Base-by-base conservation (phyloP, 176 grass and related monocot genomes). In the Puya raimondii region DNA sequence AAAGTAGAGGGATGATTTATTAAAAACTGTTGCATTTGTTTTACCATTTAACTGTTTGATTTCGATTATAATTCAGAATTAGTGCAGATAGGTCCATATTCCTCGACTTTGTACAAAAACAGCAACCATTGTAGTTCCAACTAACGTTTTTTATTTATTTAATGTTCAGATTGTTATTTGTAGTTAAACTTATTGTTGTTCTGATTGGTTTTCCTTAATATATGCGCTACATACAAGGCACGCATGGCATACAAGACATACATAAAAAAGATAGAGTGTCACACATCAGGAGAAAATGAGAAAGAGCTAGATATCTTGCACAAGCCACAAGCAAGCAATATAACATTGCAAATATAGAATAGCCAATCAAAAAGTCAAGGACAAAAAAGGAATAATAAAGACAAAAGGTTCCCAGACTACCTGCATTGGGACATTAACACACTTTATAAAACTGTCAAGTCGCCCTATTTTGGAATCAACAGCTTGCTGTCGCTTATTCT, bases 401-500 rank as follows among this genome's bases (percentile, higher is more conserved):
- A 73, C 51, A 70, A 16, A 16, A 67, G 58, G 23, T 71, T 72
- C 20, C 47, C 29, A 56, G 1, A 10, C 72, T 63, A 84, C 91
- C 91, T 96, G 91, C 88, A 91, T 79, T 63, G 92, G 92, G 47
- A 83, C 72, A 78, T 91, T 84, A 63, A 87, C 84, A 68, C 67
- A 17, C 42, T 90, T 80, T 16, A 97, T 82, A 70, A 97, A 97
- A 23, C 92, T 87, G 26, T 97, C 81, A 73, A 97, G 86, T 13
- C 89, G 79, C 12, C 89, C 89, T 81, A 92, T 82, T 92, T 97
- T 97, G n/a, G 93, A 97, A 71, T 97, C 82, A 67, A 97, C 84
- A 64, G 89, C 93, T 75, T 64, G 67, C 54, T 90, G 93, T 63
- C 89, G 78, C 72, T 90, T 97, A 71, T 97, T 92, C 59, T 92